A percentile compares a stretch with the other conserved stretches of the same genome.
These are phyloP conservation scores for Candida sp. DNA, from an alignment of 1,139 yeast genomes.

Conservation along the genomic window DNA sequence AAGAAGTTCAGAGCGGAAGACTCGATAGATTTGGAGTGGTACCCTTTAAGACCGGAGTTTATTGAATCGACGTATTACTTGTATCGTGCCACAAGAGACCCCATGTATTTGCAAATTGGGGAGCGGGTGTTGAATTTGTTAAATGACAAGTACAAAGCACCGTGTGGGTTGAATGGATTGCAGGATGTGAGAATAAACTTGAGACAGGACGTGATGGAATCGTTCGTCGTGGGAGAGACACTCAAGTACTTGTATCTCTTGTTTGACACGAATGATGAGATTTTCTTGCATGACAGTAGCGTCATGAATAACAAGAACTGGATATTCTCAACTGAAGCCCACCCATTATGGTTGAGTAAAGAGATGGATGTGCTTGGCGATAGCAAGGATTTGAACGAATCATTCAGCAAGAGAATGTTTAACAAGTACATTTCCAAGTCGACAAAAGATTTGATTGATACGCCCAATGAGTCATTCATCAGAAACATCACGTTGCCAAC, in stretches of 20 bases:
- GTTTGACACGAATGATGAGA: conserved; percentile 69
- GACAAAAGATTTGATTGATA: conserved; percentile 2
- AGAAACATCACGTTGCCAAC: conserved; percentile 22
- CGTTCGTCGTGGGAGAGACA: conserved; percentile 88
- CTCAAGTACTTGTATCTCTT: conserved; percentile 81
- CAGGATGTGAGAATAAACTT: conserved; percentile 69
- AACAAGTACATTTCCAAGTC: conserved; percentile 1
- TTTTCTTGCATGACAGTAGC: conserved; percentile 43
- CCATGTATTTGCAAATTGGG: conserved; percentile 81
- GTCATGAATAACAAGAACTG: conserved; percentile 51
- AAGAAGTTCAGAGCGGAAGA: conserved; percentile 18
- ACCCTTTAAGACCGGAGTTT: conserved; percentile 91
- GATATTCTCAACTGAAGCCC: conserved; percentile 93
- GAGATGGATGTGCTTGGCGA: conserved; percentile 14
- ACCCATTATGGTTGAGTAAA: conserved; percentile 75
- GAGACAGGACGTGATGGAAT: conserved; percentile 84
- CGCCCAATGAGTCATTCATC: conserved; percentile 14
- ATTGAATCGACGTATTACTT: conserved; percentile 87
- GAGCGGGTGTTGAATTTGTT: conserved; percentile 61
- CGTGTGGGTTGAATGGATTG: conserved; percentile 85
- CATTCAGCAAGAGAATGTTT: background rate
- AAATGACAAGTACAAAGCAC: conserved; percentile 52
- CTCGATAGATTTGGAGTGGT: conserved; percentile 77
- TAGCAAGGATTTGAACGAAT: background rate
- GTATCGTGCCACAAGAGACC: conserved; percentile 86